Percentiles rank a stretch among this genome's conserved stretches.
Evolutionary conservation across 768 basidiomycete species (phyloP).

Genomic region (Multifurca ochricompacta): DNA sequence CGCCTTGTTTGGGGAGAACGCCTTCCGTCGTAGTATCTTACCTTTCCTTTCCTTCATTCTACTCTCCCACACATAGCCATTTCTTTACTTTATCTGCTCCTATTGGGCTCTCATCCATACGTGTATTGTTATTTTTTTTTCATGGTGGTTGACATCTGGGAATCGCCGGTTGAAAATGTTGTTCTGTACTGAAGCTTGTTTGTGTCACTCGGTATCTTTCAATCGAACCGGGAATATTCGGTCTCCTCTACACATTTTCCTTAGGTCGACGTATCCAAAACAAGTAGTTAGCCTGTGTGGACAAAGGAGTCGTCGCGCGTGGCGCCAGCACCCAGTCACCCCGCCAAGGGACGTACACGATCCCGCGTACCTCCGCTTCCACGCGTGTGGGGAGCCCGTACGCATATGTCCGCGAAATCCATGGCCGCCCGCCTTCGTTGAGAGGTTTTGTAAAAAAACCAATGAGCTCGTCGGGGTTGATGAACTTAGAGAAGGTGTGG

Average conservation of each 20-base stretch:
- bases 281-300: conserved; percentile 65
- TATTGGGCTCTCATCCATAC: neutral
- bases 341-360: conserved; percentile 66
- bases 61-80: neutral
- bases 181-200: no score
- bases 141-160: neutral
- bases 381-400: conserved; percentile 46
- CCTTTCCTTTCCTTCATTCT: neutral
- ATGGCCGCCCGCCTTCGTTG: conserved; percentile 32
- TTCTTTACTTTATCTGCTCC: neutral
- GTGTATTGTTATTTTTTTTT: conserved; percentile 5
- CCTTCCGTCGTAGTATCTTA: conserved; percentile 49
- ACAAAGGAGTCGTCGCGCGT: conserved; percentile 36
- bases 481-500: conserved; percentile 84
- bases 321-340: conserved; percentile 66
- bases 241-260: neutral
- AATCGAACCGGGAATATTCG: neutral
- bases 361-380: conserved; percentile 74
- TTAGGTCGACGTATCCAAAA: conserved; percentile 80
- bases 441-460: conserved; percentile 65
- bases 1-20: conserved; percentile 74
- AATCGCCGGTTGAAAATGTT: neutral
- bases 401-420: conserved; percentile 48
- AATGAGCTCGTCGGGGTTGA: conserved; percentile 80
- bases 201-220: no score